Evolutionary conservation across 148 eudicot species (phyloP).

Genomic region (Persicaria maculosa): DNA sequence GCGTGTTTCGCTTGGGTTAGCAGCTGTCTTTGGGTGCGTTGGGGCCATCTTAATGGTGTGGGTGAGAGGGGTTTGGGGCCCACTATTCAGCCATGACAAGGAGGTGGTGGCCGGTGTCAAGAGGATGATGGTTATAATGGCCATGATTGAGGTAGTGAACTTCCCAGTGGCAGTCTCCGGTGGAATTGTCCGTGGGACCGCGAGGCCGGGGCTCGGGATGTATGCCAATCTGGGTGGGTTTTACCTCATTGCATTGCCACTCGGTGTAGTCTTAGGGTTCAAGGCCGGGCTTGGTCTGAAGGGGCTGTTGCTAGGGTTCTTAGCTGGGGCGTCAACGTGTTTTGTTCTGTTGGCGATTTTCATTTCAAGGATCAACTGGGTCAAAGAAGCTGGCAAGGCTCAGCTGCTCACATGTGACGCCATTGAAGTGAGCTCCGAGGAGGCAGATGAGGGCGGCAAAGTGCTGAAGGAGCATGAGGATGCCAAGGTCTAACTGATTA

Average conservation of each 20-base stretch:
- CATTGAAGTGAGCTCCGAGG: conserved; percentile 1
- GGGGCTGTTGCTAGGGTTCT: conserved; percentile 63
- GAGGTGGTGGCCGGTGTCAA: conserved; percentile 43
- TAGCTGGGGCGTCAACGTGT: conserved; percentile 53
- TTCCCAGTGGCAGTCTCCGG: conserved; percentile 61
- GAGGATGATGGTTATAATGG: conserved; percentile 65
- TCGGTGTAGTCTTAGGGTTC: conserved; percentile 50
- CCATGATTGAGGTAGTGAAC: conserved; percentile 55
- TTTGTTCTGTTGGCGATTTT: conserved; percentile 48
- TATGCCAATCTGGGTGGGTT: conserved; percentile 70
- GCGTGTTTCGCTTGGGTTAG: conserved; percentile 32
- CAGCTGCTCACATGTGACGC: conserved; percentile 28
- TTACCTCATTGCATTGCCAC: conserved; percentile 64
- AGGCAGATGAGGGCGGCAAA: neutral
- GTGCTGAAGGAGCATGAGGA: neutral
- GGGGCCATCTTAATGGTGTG: conserved; percentile 43
- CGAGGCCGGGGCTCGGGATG: conserved; percentile 58
- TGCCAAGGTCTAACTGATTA: conserved; percentile 1
- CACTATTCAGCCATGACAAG: conserved; percentile 44
- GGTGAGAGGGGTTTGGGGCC: conserved; percentile 52
- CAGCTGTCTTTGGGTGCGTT: conserved; percentile 33
- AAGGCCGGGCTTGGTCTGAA: conserved; percentile 51
- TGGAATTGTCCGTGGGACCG: conserved; percentile 72
- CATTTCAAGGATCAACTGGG: conserved; percentile 58
- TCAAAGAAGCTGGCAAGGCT: conserved; percentile 56